Conservation (phyloP, 2,329 filamentous ascomycete genomes). For the Rachicladosporium sp. region DNA sequence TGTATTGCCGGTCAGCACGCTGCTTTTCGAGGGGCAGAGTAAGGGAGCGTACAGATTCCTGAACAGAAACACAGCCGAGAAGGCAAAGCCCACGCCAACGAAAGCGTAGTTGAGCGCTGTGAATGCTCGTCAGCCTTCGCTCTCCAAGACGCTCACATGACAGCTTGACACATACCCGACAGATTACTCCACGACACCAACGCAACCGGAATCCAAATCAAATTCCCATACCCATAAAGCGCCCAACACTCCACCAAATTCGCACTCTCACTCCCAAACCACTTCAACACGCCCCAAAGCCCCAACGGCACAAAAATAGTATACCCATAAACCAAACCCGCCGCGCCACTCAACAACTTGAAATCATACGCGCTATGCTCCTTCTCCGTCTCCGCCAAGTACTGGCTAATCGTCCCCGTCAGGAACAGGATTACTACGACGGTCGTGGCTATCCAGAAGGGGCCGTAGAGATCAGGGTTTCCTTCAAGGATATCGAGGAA, state of each 20-base stretch:
- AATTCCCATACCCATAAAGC: slow-evolving; percentile 88
- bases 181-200: slow-evolving; percentile 82
- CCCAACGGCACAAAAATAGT: slow-evolving; percentile 69
- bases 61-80: slow-evolving; percentile 73
- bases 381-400: slow-evolving; percentile 55
- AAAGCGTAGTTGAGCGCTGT: slow-evolving; percentile 80
- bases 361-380: slow-evolving; percentile 86
- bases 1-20: slow-evolving; percentile 6
- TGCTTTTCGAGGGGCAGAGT: not conserved
- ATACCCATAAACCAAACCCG: slow-evolving; percentile 90
- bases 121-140: slow-evolving; percentile 7
- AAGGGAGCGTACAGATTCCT: slow-evolving; percentile 57
- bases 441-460: slow-evolving; percentile 97
- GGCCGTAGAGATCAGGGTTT: slow-evolving; percentile 91
- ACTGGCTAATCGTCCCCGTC: slow-evolving; percentile 88
- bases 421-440: slow-evolving; percentile 92
- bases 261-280: slow-evolving; percentile 88
- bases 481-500: slow-evolving; percentile 96
- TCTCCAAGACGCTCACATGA: not conserved
- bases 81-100: slow-evolving; percentile 70
- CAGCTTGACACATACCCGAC: slow-evolving; percentile 35
- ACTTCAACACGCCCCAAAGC: slow-evolving; percentile 79
- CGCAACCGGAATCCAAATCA: slow-evolving; percentile 94
- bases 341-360: slow-evolving; percentile 72
- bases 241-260: slow-evolving; percentile 93